Evolutionary conservation across 441 rosid genomes (phyloP).

Genomic region (Metrosideros polymorpha): DNA sequence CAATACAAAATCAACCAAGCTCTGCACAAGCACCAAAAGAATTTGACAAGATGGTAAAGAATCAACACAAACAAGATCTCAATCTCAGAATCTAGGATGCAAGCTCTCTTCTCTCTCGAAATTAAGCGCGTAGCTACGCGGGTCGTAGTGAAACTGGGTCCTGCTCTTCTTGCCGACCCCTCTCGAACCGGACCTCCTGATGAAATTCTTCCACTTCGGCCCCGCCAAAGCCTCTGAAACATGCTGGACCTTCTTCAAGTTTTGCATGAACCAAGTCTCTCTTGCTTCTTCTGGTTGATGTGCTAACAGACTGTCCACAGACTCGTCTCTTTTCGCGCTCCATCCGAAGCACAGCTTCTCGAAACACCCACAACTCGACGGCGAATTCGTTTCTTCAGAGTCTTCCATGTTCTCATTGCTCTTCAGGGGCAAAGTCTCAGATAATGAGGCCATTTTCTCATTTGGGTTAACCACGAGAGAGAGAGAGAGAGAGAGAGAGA

Average conservation of each 20-base stretch:
- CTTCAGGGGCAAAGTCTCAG: conserved; percentile 7
- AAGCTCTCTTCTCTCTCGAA: conserved; percentile 16
- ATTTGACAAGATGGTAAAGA: not conserved
- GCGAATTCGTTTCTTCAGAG: conserved; percentile 11
- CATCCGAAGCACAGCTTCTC: conserved; percentile 7
- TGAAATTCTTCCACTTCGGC: conserved; percentile 59
- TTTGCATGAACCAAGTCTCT: conserved; percentile 24
- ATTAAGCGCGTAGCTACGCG: conserved; percentile 57
- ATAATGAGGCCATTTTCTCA: conserved; percentile 4
- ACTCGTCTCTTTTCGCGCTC: conserved; percentile 3
- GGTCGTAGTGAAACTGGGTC: conserved; percentile 48
- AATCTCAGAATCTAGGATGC: conserved; percentile 22
- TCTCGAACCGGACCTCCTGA: conserved; percentile 24
- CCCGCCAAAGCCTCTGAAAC: conserved; percentile 45
- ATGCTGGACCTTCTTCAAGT: conserved; percentile 28
- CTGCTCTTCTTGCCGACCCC: conserved; percentile 26
- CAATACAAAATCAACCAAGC: not conserved
- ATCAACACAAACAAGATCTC: conserved; percentile 11
- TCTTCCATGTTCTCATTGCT: conserved; percentile 10
- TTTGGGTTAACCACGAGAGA: not conserved
- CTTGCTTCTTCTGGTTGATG: conserved; percentile 9
- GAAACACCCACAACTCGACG: conserved; percentile 31
- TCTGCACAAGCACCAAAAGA: not conserved
- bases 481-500: not conserved
- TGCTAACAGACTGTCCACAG: not conserved